Percentiles rank a stretch among this genome's conserved stretches.
Evolutionary conservation across 169 alveolate species (phyloP).

Genomic region (Babesia bigemina): DNA sequence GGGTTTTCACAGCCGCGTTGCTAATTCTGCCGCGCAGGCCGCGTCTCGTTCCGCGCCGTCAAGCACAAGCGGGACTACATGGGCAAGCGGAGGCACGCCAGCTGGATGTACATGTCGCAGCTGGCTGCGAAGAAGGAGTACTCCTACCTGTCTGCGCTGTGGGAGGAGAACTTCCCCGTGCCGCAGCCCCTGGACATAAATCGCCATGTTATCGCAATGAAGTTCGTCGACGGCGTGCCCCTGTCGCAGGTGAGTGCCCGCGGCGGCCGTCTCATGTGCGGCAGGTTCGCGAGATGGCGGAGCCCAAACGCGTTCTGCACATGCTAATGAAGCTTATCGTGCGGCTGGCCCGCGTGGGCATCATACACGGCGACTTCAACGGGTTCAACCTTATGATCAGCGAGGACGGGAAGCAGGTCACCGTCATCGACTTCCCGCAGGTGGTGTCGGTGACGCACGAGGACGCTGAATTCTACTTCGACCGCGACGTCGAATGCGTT

Average conservation of each 20-base stretch:
- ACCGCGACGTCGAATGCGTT: conserved; percentile 93
- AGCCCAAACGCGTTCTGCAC: conserved; percentile 61
- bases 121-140: conserved; percentile 98
- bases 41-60: conserved; percentile 96
- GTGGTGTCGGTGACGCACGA: conserved; percentile 94
- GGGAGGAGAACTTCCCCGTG: conserved; percentile 92
- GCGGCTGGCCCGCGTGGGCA: conserved; percentile 92
- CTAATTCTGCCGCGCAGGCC: conserved; percentile 74
- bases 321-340: conserved; percentile 81
- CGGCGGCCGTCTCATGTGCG: conserved; percentile 4
- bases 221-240: conserved; percentile 92
- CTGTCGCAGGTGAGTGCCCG: conserved; percentile 83
- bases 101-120: conserved; percentile 98
- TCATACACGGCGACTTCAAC: conserved; percentile 98
- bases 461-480: conserved; percentile 92
- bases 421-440: conserved; percentile 96
- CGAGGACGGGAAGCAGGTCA: conserved; percentile 82
- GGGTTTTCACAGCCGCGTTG: not conserved
- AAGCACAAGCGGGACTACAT: conserved; percentile 97
- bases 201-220: conserved; percentile 98
- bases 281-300: conserved; percentile 61
- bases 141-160: conserved; percentile 93
- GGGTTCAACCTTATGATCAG: conserved; percentile 94
- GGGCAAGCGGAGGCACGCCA: conserved; percentile 92
- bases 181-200: conserved; percentile 97